Conservation (phyloP, 163 green algal genomes). For the Scenedesmus sp. region DNA sequence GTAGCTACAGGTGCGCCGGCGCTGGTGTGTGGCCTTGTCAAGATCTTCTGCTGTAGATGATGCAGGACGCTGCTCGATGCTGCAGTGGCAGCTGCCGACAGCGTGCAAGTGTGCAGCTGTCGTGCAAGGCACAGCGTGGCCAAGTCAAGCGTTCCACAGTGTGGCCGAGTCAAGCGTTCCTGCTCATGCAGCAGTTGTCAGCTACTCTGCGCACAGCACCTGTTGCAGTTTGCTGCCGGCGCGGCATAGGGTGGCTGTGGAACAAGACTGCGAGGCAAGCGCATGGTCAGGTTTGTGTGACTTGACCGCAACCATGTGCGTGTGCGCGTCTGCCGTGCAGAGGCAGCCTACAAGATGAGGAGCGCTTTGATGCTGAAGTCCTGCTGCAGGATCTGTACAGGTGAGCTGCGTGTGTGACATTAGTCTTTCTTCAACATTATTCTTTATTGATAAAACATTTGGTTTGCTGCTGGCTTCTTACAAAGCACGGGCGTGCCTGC, state of each 20-base stretch:
- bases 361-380: constrained; percentile 38
- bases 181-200: neutral
- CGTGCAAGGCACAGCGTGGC: no score
- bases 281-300: neutral
- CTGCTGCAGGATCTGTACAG: constrained; percentile 47
- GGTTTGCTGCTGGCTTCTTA: neutral
- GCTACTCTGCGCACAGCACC: neutral
- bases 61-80: neutral
- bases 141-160: neutral
- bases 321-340: neutral
- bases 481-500: neutral
- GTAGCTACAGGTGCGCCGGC: constrained; percentile 30
- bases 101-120: neutral
- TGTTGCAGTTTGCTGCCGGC: neutral
- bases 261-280: neutral
- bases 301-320: neutral
- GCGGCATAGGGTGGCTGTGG: neutral
- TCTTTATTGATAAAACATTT: neutral
- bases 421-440: no score
- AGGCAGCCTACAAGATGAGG: constrained; percentile 18
- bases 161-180: neutral
- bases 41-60: neutral
- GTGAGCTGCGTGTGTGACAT: neutral
- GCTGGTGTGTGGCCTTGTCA: neutral
- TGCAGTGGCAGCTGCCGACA: neutral